Percentiles rank a stretch among this genome's conserved stretches.
These are phyloP conservation scores for Pseudogymnoascus sp. DNA, from an alignment of 2,329 filamentous ascomycete genomes.

Conservation along the genomic window DNA sequence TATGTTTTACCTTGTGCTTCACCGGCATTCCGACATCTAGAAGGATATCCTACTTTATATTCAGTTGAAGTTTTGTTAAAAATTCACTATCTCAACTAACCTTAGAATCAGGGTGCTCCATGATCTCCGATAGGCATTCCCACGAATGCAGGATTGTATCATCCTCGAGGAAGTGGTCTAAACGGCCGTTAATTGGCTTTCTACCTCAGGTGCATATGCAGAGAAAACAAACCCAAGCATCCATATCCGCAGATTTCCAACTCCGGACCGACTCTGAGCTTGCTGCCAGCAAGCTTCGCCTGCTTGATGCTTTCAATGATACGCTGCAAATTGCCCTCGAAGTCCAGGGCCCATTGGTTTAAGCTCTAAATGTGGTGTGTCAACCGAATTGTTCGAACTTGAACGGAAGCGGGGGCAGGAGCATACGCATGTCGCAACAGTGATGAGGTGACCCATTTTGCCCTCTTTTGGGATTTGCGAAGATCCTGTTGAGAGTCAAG, in stretches of 20 bases:
- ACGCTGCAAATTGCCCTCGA: slow-evolving; percentile 48
- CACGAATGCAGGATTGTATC: slow-evolving; percentile 52
- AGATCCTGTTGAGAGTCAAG: not conserved
- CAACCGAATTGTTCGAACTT: not conserved
- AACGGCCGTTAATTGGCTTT: not conserved
- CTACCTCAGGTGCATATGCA: not conserved
- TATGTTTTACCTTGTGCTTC: slow-evolving; percentile 46
- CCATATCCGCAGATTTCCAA: slow-evolving; percentile 23
- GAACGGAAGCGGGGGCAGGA: not conserved
- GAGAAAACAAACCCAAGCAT: not conserved
- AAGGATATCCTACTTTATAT: slow-evolving; percentile 48
- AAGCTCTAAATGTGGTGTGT: not conserved
- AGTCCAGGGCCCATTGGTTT: slow-evolving; percentile 47
- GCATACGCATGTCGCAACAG: not conserved
- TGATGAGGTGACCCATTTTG: not conserved
- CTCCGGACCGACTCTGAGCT: slow-evolving; percentile 46
- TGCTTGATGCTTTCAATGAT: slow-evolving; percentile 49
- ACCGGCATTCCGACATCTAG: slow-evolving; percentile 57
- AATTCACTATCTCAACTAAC: no score
- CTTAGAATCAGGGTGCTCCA: slow-evolving; percentile 44
- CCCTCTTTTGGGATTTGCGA: not conserved
- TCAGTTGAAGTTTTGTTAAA: no score
- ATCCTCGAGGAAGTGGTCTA: slow-evolving; percentile 17
- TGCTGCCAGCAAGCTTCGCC: slow-evolving; percentile 48
- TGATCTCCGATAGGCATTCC: slow-evolving; percentile 54